Conservation (phyloP, 1,284 basidiomycete species). For the Apiotrichum siamense region DNA sequence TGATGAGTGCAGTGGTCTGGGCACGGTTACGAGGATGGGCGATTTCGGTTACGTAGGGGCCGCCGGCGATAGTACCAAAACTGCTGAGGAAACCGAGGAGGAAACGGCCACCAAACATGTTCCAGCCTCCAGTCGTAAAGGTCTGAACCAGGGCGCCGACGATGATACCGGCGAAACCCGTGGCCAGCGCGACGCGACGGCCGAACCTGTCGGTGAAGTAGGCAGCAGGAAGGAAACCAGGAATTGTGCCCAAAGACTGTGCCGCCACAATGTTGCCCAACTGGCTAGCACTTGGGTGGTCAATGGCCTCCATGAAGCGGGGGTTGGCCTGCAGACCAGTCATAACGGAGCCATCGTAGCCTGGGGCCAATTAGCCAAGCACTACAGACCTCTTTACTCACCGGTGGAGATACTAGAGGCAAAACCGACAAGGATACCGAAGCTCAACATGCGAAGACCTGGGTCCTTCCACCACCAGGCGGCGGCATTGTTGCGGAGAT, state of each 20-base stretch:
- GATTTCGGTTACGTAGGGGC: constrained; percentile 9
- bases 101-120: constrained; percentile 5
- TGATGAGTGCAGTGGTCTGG: constrained; percentile 4
- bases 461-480: constrained; percentile 14
- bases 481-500: constrained; percentile 14
- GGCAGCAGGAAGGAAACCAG: neutral
- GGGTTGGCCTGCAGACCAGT: constrained; percentile 2
- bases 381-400: neutral
- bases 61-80: neutral
- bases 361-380: neutral
- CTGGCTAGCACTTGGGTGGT: neutral
- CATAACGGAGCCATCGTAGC: constrained; percentile 5
- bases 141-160: neutral
- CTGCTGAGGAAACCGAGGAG: constrained; percentile 6
- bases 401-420: constrained; percentile 2
- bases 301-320: neutral
- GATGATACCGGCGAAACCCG: neutral
- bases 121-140: neutral
- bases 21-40: constrained; percentile 11
- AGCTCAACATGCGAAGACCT: constrained; percentile 9
- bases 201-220: constrained; percentile 1
- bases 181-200: neutral
- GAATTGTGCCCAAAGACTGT: neutral
- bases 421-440: constrained; percentile 12
- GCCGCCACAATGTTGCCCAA: constrained; percentile 5